Conservation (phyloP, 305 asterid genomes). For the Fraxinus ornus region DNA sequence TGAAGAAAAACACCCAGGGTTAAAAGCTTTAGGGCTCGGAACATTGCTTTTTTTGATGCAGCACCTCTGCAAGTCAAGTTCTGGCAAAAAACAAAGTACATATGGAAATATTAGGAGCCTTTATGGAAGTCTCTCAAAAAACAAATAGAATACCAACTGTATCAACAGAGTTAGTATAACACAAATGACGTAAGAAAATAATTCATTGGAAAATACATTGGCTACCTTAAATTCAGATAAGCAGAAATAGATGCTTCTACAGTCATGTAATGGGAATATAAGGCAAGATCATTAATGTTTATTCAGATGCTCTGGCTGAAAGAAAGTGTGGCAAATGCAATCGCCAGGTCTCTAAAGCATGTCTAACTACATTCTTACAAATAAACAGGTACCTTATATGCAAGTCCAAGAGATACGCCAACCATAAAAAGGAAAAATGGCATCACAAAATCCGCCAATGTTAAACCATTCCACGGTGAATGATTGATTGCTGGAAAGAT, state of each 20-base stretch:
- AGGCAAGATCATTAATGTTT: background rate
- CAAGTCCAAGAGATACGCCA: constrained; percentile 69
- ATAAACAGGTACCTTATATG: constrained; percentile 48
- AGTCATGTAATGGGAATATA: background rate
- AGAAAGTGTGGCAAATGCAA: background rate
- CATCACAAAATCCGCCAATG: constrained; percentile 74
- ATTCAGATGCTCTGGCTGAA: background rate
- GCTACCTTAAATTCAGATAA: background rate
- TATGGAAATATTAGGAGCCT: background rate
- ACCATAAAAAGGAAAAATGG: constrained; percentile 79
- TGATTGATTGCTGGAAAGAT: constrained; percentile 64
- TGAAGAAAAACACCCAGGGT: constrained; percentile 66
- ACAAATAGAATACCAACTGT: background rate
- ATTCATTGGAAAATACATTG: background rate
- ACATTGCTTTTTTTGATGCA: constrained; percentile 55
- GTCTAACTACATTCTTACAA: background rate
- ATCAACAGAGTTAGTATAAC: background rate
- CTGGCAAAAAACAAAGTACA: constrained; percentile 27
- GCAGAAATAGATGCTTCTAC: background rate
- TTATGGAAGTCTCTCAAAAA: background rate
- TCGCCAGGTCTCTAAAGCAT: background rate
- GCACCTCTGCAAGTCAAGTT: constrained; percentile 46
- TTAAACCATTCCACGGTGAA: constrained; percentile 75
- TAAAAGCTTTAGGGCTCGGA: constrained; percentile 52
- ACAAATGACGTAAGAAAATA: background rate